Evolutionary conservation across 352 stramenopile species (phyloP), one percentile per base, ranked within the genome.

Genomic region (Globisporangium barbulae): DNA sequence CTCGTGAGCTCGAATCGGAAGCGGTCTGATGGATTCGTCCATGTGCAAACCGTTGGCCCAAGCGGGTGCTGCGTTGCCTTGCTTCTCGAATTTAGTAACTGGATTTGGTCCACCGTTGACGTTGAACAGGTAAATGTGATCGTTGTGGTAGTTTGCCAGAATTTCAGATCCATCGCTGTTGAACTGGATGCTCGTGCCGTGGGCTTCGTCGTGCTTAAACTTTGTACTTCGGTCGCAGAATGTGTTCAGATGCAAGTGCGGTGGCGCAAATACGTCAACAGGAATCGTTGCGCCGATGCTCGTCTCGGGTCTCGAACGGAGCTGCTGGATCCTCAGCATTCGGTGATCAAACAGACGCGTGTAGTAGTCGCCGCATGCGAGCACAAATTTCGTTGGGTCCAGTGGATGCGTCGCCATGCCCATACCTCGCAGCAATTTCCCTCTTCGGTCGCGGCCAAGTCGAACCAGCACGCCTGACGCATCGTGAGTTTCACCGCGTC

Each of bases 171-270:
- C 86, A 42, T 92, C 76, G 56, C 62, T 81, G 56, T 71, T 92
- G 63, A 92, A 94, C 63, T 88, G 83, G 59, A 94, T 89, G 60
- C 84, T 93, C 22, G 86, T 94, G 15, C 84, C 81, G 59, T 94
- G 83, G 6, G 73, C 75, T 54, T 83, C 76, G 10, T 88, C 76
- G 53, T 91, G 76, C 22, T 66, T 73, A 25, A 68, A 69, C 52
- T 76, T 72, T 37, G 71, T 75, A 4, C 73, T 70, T 0, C 31
- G 48, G 35, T 84, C 74, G 39, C 76, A 86, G 47, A 61, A 77
- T 0, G 69, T 63, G 56, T 94, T 83, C 70, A 90, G 70, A 44
- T 93, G 81, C 49, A 93, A 72, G 68, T 94, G 85, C 28, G 85
- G 85, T 1, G 85, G 85, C 15, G 83, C 79, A 63, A 93, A 91